Evolutionary conservation across 164 flowering plant species (phyloP).

Genomic region (Aristolochia californica): DNA sequence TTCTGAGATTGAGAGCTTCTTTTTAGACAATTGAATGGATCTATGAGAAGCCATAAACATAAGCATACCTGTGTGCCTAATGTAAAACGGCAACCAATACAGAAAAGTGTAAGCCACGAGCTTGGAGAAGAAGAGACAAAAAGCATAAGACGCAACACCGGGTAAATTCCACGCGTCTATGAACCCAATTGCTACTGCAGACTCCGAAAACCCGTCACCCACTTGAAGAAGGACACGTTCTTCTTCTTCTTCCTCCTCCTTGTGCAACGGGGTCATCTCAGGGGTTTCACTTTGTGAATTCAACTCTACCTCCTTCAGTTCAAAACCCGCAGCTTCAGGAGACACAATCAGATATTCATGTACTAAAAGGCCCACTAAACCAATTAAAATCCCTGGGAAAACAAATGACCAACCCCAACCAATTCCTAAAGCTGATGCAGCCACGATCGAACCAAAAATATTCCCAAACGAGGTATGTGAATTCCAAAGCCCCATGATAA

Average conservation of each 20-base stretch:
- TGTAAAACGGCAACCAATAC: constrained; percentile 95
- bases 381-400: constrained; percentile 57
- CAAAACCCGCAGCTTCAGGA: constrained; percentile 64
- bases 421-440: constrained; percentile 62
- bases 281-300: background rate
- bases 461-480: constrained; percentile 89
- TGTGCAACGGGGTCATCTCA: background rate
- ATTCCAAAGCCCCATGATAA: constrained; percentile 95
- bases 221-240: constrained; percentile 27
- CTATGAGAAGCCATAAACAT: too few relatives aligned
- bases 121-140: constrained; percentile 93
- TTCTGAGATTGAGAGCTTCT: too few relatives aligned
- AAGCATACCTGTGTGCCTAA: constrained; percentile 77
- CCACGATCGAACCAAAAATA: constrained; percentile 66
- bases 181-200: constrained; percentile 65
- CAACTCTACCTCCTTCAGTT: constrained; percentile 44
- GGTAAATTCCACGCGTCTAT: constrained; percentile 93
- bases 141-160: constrained; percentile 79
- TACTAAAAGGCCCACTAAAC: constrained; percentile 47
- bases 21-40: too few relatives aligned
- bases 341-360: constrained; percentile 54
- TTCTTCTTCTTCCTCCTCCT: constrained; percentile 34
- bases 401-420: constrained; percentile 99
- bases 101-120: constrained; percentile 95
- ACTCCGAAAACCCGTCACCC: constrained; percentile 4